Conservation (phyloP, 257 asterid genomes). For the Striga asiatica region DNA sequence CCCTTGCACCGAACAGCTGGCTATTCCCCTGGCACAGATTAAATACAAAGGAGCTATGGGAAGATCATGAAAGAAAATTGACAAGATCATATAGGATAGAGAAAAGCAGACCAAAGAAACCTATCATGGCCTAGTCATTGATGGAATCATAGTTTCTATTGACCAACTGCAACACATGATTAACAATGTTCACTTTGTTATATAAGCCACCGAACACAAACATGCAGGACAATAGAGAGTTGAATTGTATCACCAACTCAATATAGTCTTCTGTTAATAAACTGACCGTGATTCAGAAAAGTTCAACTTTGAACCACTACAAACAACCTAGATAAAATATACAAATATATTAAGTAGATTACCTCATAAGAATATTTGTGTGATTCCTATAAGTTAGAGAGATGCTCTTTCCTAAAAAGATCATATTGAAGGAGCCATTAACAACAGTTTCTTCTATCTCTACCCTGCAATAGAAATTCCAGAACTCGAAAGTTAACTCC, state of each 20-base stretch:
- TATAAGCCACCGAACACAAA: no score
- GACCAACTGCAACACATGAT: slow-evolving; percentile 1
- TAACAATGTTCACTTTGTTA: neutral
- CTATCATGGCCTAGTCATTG: neutral
- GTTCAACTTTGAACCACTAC: neutral
- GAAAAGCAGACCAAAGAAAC: slow-evolving; percentile 4
- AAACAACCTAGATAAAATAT: neutral
- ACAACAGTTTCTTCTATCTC: slow-evolving; percentile 84
- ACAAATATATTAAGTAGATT: slow-evolving; percentile 6
- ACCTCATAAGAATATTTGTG: slow-evolving; percentile 86
- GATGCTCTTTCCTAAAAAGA: slow-evolving; percentile 66
- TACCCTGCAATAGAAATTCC: slow-evolving; percentile 48
- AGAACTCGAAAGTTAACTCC: neutral
- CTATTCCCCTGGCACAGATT: no score
- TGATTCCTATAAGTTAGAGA: slow-evolving; percentile 74
- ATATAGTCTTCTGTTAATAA: neutral
- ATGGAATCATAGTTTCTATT: neutral
- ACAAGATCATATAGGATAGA: neutral
- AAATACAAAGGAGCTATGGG: neutral
- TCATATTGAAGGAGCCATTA: slow-evolving; percentile 83
- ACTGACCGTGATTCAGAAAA: neutral
- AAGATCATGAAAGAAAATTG: neutral
- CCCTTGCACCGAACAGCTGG: no score
- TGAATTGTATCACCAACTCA: slow-evolving; percentile 6
- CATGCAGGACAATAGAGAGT: no score